phyloP scores from a whole-genome alignment of 306 rosid species.

The Citrullus colocynthis region DNA sequence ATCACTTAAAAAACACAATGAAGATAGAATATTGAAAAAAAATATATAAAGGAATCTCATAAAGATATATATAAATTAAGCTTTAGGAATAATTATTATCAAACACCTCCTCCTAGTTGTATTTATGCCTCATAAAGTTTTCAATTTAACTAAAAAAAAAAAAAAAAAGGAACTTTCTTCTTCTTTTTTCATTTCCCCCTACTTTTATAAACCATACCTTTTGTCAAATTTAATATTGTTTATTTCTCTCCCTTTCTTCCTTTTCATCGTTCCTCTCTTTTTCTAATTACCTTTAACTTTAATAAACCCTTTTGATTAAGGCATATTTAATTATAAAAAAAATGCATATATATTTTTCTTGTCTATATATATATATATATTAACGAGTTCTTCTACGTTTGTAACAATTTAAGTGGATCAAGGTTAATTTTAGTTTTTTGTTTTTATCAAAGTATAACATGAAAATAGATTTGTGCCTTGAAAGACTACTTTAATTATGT shows the following conservation, averaged over 20 bases:
- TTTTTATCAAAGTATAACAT: too few relatives aligned
- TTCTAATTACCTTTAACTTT: neutral
- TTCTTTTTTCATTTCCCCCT: neutral
- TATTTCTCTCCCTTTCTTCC: neutral
- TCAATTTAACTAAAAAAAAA: neutral
- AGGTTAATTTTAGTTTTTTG: too few relatives aligned
- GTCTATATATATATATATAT: too few relatives aligned
- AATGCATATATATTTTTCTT: too few relatives aligned
- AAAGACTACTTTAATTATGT: too few relatives aligned
- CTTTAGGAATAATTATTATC: neutral
- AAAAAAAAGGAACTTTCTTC: neutral
- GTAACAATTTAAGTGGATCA: too few relatives aligned
- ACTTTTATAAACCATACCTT: neutral
- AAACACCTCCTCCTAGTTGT: neutral
- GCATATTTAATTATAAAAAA: neutral
- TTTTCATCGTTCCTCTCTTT: neutral
- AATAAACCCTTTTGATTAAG: neutral
- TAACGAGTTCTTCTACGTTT: too few relatives aligned
- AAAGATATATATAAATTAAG: neutral
- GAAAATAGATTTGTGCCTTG: too few relatives aligned
- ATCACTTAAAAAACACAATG: neutral
- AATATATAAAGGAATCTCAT: neutral
- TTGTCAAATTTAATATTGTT: neutral
- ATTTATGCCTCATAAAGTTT: constrained; percentile 1
- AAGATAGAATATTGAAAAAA: neutral